A percentile compares a stretch with the other conserved stretches of the same genome.
These are phyloP conservation scores for Zygotorulaspora florentina DNA, from an alignment of 805 yeast species.

Conservation along the genomic window DNA sequence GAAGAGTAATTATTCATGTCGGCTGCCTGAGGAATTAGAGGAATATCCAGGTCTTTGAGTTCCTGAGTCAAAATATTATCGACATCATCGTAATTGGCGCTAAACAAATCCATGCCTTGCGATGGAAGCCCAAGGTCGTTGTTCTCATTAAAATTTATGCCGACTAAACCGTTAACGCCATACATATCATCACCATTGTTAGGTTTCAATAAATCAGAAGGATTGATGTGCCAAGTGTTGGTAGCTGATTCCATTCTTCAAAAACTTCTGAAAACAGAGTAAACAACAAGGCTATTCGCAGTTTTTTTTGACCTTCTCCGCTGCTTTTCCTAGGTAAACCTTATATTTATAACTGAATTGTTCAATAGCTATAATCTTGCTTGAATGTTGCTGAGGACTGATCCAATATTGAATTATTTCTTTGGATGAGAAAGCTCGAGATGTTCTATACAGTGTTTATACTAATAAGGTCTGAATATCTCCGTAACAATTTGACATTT, in stretches of 20 bases:
- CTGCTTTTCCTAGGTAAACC: not conserved
- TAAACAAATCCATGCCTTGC: conserved; percentile 46
- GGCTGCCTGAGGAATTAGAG: conserved; percentile 33
- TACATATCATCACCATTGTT: conserved; percentile 6
- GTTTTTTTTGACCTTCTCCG: not conserved
- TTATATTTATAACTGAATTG: too few species aligned
- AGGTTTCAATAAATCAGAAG: conserved; percentile 13
- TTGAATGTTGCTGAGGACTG: not conserved
- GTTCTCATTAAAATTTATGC: not conserved
- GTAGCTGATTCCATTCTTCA: conserved; percentile 11
- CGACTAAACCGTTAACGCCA: not conserved
- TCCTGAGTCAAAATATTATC: conserved; percentile 57
- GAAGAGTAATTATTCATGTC: conserved; percentile 1
- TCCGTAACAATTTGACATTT: not conserved
- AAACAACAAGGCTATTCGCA: not conserved
- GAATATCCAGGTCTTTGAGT: conserved; percentile 60
- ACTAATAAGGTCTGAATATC: not conserved
- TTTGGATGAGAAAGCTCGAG: too few species aligned
- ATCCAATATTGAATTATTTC: not conserved
- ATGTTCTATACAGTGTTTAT: not conserved
- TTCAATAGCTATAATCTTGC: too few species aligned
- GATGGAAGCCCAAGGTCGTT: conserved; percentile 38
- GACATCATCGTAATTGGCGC: conserved; percentile 48
- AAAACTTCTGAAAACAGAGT: not conserved
- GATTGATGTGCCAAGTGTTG: conserved; percentile 20